phyloP scores from a whole-genome alignment of 1,284 basidiomycete genomes.

The Heterobasidion parviporum region DNA sequence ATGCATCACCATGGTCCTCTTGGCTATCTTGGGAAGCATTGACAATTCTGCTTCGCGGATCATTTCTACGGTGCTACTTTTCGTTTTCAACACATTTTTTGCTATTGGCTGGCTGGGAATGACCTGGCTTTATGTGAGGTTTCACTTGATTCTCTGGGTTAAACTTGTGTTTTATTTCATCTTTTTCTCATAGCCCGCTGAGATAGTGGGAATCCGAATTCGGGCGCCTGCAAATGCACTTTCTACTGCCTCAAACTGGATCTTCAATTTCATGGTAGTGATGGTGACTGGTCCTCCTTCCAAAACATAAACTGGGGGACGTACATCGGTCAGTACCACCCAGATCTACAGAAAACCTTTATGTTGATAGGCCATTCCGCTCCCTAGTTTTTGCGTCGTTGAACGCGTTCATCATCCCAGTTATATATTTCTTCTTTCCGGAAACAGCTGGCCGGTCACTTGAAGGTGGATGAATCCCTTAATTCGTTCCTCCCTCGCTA shows the following conservation, averaged over 20 bases:
- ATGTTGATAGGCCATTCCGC: background rate
- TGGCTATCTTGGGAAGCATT: slow-evolving; percentile 46
- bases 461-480: slow-evolving; percentile 30
- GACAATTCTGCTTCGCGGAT: slow-evolving; percentile 38
- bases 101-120: slow-evolving; percentile 69
- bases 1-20: slow-evolving; percentile 50
- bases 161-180: background rate
- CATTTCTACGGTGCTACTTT: slow-evolving; percentile 52
- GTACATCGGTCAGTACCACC: slow-evolving; percentile 39
- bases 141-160: background rate
- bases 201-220: slow-evolving; percentile 54
- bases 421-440: slow-evolving; percentile 61
- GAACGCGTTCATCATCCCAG: slow-evolving; percentile 53
- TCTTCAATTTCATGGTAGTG: slow-evolving; percentile 58
- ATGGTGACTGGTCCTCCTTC: slow-evolving; percentile 62
- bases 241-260: slow-evolving; percentile 63
- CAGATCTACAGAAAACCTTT: background rate
- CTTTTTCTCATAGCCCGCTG: slow-evolving; percentile 41
- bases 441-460: slow-evolving; percentile 58
- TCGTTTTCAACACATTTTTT: slow-evolving; percentile 67
- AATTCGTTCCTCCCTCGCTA: background rate
- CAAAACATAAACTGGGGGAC: slow-evolving; percentile 54
- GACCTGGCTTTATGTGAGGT: slow-evolving; percentile 58
- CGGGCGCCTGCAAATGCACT: slow-evolving; percentile 63
- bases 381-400: slow-evolving; percentile 46